Base-by-base conservation (phyloP, 176 grass and related monocot genomes). In the Oryza officinalis region DNA sequence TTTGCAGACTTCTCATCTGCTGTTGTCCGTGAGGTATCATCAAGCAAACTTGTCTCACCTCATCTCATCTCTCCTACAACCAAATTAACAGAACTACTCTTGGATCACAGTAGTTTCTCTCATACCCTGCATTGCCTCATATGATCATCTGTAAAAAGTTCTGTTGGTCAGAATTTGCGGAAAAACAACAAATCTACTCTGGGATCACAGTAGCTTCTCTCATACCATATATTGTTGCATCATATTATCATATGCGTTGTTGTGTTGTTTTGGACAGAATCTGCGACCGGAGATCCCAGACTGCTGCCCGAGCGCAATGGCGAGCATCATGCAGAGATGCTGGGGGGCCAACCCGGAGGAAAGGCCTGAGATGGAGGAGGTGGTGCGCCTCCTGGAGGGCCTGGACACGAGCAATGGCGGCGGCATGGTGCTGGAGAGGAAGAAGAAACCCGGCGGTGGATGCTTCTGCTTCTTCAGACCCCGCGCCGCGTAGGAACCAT, bases 331-430 rank as follows among this genome's bases (percentile, higher is more conserved):
- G 79, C 80, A 71, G 38, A 86, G 65, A 69, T 90, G 88, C 30
- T 90, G 88, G 91, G 81, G 87, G 23, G 91, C 76, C 15, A 78
- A 90, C 70, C 87, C 91, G 0, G 77, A 81, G 27, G 86, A 83
- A 57, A 67, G 88, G 59, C 88, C 73, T 26, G 84, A 90, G 8
- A 90, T 90, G 88, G 84, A 90, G 26, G 88, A 87, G 30, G 88
- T 90, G 25, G 88, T 90, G 12, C 17, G 60, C 30, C 83, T 81
- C 67, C 65, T 93, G 14, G 84, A 90, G n/a, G 35, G 67, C 18
- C 72, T 93, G 4, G 77, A 93, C 81, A 93, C 87, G 8, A 87
- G 41, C 30, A 81, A 81, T 9, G 91, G 91, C 1, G 91, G 87
- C 11, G 87, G 57, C 57, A 23, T 61, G 57, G 9, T 11, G 57